A percentile compares a stretch with the other conserved stretches of the same genome.
Evolutionary conservation across 1,139 yeast genomes (phyloP).

Genomic region (Starmera stellimalicola): DNA sequence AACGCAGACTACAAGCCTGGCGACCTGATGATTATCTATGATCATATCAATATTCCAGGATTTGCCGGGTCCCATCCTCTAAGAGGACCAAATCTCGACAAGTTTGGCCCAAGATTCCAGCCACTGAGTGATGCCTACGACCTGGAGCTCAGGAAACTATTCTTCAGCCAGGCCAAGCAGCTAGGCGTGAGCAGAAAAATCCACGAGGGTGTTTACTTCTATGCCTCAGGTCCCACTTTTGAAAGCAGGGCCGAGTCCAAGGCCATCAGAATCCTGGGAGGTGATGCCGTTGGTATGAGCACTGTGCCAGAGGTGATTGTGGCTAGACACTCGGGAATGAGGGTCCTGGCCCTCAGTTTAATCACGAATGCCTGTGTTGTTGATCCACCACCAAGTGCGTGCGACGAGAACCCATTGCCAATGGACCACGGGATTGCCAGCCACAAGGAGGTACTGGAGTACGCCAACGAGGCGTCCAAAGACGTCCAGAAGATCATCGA

Average conservation of each 20-base stretch:
- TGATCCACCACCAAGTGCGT: constrained; percentile 68
- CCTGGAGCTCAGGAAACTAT: constrained; percentile 50
- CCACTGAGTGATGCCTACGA: constrained; percentile 90
- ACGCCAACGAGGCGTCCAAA: constrained; percentile 68
- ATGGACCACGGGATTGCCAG: constrained; percentile 75
- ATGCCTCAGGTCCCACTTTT: constrained; percentile 89
- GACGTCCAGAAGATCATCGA: constrained; percentile 70
- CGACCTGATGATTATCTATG: constrained; percentile 82
- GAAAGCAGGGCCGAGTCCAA: constrained; percentile 93
- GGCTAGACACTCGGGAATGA: constrained; percentile 81
- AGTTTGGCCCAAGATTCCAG: constrained; percentile 77
- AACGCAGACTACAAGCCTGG: constrained; percentile 64
- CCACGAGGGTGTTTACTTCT: constrained; percentile 82
- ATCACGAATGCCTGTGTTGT: constrained; percentile 79
- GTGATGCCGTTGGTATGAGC: constrained; percentile 96
- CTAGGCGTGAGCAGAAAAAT: constrained; percentile 49
- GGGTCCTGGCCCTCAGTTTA: constrained; percentile 74
- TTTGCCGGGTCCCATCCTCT: constrained; percentile 82
- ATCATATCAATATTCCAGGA: constrained; percentile 88
- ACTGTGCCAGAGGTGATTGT: constrained; percentile 94
- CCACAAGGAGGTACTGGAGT: constrained; percentile 81
- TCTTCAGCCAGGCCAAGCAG: constrained; percentile 43
- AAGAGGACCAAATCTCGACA: constrained; percentile 76
- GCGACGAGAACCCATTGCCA: constrained; percentile 41
- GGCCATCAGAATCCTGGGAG: constrained; percentile 62